phyloP scores from a whole-genome alignment of 805 yeast species.

The Phaffomyces opuntiae region DNA sequence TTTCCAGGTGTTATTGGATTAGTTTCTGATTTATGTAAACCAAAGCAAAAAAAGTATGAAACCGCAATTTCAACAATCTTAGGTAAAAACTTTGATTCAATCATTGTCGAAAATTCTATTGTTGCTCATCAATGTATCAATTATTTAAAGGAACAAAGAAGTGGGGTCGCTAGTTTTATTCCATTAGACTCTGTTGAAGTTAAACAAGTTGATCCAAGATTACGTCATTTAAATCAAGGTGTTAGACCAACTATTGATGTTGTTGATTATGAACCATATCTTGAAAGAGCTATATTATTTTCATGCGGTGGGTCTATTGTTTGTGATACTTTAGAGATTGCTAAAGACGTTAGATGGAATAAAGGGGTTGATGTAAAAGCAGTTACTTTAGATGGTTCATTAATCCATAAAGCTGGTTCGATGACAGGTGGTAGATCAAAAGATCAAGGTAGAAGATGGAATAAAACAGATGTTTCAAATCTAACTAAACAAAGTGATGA shows the following conservation, averaged over 20 bases:
- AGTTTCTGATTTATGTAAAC: slow-evolving; percentile 72
- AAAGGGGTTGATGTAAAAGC: slow-evolving; percentile 50
- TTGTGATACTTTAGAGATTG: slow-evolving; percentile 63
- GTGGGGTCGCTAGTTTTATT: slow-evolving; percentile 81
- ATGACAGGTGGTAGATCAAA: slow-evolving; percentile 84
- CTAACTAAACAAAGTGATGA: slow-evolving; percentile 45
- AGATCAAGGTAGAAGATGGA: slow-evolving; percentile 58
- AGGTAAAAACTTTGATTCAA: slow-evolving; percentile 74
- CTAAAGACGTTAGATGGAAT: slow-evolving; percentile 69
- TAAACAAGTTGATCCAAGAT: slow-evolving; percentile 42
- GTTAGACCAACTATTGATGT: slow-evolving; percentile 72
- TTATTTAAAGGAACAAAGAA: slow-evolving; percentile 74
- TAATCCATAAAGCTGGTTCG: slow-evolving; percentile 77
- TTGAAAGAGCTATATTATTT: slow-evolving; percentile 73
- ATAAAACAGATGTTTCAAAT: slow-evolving; percentile 54
- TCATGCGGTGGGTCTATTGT: slow-evolving; percentile 75
- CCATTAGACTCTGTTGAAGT: slow-evolving; percentile 76
- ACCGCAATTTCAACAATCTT: slow-evolving; percentile 68
- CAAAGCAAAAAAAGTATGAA: slow-evolving; percentile 66
- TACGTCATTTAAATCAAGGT: slow-evolving; percentile 44
- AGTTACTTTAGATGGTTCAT: slow-evolving; percentile 78
- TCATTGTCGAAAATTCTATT: slow-evolving; percentile 67
- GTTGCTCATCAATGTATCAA: slow-evolving; percentile 73
- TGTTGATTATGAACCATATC: slow-evolving; percentile 55
- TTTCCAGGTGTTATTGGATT: slow-evolving; percentile 83